Evolutionary conservation across 1,139 yeast genomes (phyloP).

Genomic region (Wickerhamiella infanticola): DNA sequence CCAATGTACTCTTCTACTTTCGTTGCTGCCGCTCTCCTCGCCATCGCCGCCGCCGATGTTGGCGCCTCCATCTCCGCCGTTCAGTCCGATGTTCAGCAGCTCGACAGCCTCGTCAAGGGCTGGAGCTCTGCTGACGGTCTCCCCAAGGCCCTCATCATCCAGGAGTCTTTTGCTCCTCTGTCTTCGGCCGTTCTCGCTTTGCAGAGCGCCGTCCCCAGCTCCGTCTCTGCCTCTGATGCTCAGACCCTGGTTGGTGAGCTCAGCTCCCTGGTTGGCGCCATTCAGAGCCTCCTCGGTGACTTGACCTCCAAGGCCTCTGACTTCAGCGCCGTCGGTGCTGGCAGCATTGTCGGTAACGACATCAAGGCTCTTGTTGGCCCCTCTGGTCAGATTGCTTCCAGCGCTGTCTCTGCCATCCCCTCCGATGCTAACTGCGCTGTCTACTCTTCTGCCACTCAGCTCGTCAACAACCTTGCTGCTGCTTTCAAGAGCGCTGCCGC

Average conservation of each 20-base stretch:
- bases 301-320: constrained; percentile 8
- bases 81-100: constrained; percentile 8
- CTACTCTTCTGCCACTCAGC: neutral
- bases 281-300: constrained; percentile 11
- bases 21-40: constrained; percentile 11
- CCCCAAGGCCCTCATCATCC: constrained; percentile 14
- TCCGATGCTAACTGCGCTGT: neutral
- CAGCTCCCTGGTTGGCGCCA: constrained; percentile 9
- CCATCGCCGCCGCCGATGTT: constrained; percentile 5
- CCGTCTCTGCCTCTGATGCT: constrained; percentile 5
- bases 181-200: constrained; percentile 10
- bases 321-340: constrained; percentile 6
- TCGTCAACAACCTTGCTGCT: neutral
- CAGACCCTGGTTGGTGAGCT: constrained; percentile 2
- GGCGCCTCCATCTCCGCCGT: constrained; percentile 8
- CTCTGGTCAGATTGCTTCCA: constrained; percentile 4
- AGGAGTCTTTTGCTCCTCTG: constrained; percentile 11
- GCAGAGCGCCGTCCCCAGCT: constrained; percentile 1
- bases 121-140: constrained; percentile 11
- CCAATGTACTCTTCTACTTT: constrained; percentile 11
- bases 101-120: constrained; percentile 7
- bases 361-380: constrained; percentile 5
- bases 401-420: constrained; percentile 2
- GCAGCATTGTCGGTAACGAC: constrained; percentile 5
- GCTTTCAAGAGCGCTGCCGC: constrained; percentile 3